Percentiles rank a stretch among this genome's conserved stretches.
phyloP scores from a whole-genome alignment of 139 green algal genomes.

The Chlorella sp. region DNA sequence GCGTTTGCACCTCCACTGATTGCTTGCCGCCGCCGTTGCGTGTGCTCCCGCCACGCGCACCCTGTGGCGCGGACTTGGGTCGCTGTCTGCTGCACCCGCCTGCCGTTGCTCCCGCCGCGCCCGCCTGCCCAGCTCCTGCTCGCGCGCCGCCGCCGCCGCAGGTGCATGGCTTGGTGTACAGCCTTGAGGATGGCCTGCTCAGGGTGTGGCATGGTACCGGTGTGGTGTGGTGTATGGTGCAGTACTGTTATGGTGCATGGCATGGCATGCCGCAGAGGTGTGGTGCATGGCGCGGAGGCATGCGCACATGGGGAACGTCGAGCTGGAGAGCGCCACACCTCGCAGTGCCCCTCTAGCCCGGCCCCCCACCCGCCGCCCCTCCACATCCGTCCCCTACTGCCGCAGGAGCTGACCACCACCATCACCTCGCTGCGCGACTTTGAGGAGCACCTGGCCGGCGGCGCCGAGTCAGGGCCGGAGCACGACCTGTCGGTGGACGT shows the following conservation, averaged over 20 bases:
- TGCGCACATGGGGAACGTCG: too few relatives aligned
- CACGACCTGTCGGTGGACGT: neutral
- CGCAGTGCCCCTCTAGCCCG: neutral
- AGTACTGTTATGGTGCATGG: neutral
- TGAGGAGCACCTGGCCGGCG: slow-evolving; percentile 10
- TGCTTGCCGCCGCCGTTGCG: too few relatives aligned
- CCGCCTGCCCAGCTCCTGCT: too few relatives aligned
- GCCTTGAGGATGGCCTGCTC: slow-evolving; percentile 52
- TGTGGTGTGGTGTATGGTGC: neutral
- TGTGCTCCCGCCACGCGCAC: too few relatives aligned
- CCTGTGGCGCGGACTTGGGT: too few relatives aligned
- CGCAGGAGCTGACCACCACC: slow-evolving; percentile 34
- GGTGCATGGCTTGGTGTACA: slow-evolving; percentile 74
- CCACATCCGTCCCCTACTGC: neutral
- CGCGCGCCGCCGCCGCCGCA: too few relatives aligned
- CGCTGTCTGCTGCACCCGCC: too few relatives aligned
- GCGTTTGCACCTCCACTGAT: too few relatives aligned
- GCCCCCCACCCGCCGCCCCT: neutral
- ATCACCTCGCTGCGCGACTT: slow-evolving; percentile 39
- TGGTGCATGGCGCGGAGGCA: neutral
- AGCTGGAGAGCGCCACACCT: too few relatives aligned
- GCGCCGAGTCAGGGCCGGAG: neutral
- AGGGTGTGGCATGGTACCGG: slow-evolving; percentile 1
- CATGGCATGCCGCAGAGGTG: neutral
- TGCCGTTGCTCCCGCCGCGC: too few relatives aligned